A percentile compares a stretch with the other conserved stretches of the same genome.
phyloP scores from a whole-genome alignment of 345 rosid species.

The Lagerstroemia speciosa region DNA sequence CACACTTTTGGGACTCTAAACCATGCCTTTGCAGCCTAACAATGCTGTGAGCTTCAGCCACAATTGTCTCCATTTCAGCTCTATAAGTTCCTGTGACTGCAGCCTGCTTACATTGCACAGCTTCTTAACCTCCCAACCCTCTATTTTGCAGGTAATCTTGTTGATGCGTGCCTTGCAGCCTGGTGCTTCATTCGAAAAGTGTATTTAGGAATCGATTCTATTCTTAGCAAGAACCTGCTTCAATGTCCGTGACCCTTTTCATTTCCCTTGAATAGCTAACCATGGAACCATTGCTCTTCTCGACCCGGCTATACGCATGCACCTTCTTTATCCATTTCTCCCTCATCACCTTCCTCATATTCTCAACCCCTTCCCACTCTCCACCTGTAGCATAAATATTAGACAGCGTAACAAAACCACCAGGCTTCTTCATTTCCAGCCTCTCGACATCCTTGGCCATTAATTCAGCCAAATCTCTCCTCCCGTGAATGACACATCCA shows the following conservation, averaged over 20 bases:
- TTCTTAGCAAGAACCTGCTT: not conserved
- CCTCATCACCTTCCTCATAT: slow-evolving; percentile 37
- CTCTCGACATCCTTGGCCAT: slow-evolving; percentile 20
- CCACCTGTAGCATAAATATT: slow-evolving; percentile 37
- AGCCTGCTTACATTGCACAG: too few species aligned
- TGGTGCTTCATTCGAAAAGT: too few species aligned
- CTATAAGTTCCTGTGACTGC: too few species aligned
- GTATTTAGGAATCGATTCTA: not conserved
- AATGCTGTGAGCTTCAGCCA: too few species aligned
- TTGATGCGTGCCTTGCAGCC: too few species aligned
- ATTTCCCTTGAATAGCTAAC: not conserved
- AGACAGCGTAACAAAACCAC: slow-evolving; percentile 35
- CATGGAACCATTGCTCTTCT: slow-evolving; percentile 3
- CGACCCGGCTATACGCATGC: slow-evolving; percentile 37
- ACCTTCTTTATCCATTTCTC: slow-evolving; percentile 26
- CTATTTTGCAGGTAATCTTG: too few species aligned
- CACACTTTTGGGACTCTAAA: too few species aligned
- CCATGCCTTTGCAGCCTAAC: too few species aligned
- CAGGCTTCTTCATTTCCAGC: slow-evolving; percentile 25
- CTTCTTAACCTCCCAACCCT: too few species aligned
- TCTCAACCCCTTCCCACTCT: slow-evolving; percentile 32
- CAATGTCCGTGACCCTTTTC: not conserved
- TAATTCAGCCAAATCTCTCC: slow-evolving; percentile 29
- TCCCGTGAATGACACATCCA: slow-evolving; percentile 35
- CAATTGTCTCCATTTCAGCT: too few species aligned